Evolutionary conservation across 805 yeast genomes (phyloP).

Genomic region (Isabelozyma pseudorhagii): DNA sequence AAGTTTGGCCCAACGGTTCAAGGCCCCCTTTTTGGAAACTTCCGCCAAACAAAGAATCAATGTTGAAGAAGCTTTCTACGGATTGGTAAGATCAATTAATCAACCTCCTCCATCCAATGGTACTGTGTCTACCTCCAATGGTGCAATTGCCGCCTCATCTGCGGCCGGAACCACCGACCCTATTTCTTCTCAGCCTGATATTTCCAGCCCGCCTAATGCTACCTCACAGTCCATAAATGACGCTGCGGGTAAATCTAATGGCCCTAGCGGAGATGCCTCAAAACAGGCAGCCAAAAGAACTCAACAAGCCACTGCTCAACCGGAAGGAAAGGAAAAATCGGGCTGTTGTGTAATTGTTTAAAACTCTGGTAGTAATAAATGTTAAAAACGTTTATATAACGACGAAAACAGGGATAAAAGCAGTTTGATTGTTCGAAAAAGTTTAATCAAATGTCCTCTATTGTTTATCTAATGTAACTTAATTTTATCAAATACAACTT

Average conservation of each 20-base stretch:
- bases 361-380: background rate
- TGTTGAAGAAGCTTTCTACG: constrained; percentile 81
- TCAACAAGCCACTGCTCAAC: constrained; percentile 7
- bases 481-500: no score
- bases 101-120: background rate
- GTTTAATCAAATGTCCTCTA: no score
- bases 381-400: no score
- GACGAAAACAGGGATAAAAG: background rate
- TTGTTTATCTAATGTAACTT: no score
- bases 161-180: constrained; percentile 2
- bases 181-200: background rate
- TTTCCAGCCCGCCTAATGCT: background rate
- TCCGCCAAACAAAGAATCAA: constrained; percentile 89
- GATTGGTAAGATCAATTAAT: constrained; percentile 55
- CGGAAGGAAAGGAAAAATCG: constrained; percentile 26
- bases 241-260: background rate
- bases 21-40: constrained; percentile 82
- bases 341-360: constrained; percentile 38
- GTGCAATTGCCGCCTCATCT: constrained; percentile 1
- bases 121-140: constrained; percentile 1
- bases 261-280: background rate
- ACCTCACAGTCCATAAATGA: background rate
- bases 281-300: constrained; percentile 7
- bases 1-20: constrained; percentile 60
- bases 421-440: no score